A percentile compares a stretch with the other conserved stretches of the same genome.
phyloP scores from a whole-genome alignment of 129 eudicot genomes.

The Lactuca sativa region DNA sequence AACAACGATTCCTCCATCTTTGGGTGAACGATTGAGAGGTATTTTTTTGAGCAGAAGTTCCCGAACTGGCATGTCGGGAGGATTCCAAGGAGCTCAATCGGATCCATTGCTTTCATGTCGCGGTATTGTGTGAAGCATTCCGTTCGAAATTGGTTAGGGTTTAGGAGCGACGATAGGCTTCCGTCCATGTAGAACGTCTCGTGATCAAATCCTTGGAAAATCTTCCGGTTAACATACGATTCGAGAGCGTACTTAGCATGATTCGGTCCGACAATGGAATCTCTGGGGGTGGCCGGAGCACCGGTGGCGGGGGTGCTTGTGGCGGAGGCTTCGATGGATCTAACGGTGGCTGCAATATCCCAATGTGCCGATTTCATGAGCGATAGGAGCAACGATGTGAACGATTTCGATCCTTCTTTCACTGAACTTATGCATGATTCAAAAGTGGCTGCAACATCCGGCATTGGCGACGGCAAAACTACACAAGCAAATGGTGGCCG shows the following conservation, averaged over 20 bases:
- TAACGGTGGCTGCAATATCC: conserved; percentile 95
- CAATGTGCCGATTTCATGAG: conserved; percentile 98
- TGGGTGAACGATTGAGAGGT: conserved; percentile 84
- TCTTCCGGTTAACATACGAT: conserved; percentile 77
- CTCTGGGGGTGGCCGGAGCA: conserved; percentile 31
- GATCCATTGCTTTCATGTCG: conserved; percentile 99
- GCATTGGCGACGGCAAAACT: conserved; percentile 67
- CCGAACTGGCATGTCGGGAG: conserved; percentile 86
- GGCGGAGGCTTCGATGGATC: conserved; percentile 77
- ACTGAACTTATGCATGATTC: conserved; percentile 76
- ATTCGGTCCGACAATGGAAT: conserved; percentile 59
- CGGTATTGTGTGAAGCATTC: conserved; percentile 89
- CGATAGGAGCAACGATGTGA: conserved; percentile 84
- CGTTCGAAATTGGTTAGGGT: conserved; percentile 80
- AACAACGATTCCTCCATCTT: conserved; percentile 98
- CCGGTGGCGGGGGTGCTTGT: conserved; percentile 19
- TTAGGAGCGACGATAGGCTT: conserved; percentile 78
- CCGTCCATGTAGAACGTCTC: conserved; percentile 99
- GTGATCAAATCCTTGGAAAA: conserved; percentile 96
- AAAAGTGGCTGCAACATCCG: conserved; percentile 46
- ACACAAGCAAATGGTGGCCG: conserved; percentile 25
- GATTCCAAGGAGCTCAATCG: conserved; percentile 85
- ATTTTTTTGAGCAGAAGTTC: conserved; percentile 79
- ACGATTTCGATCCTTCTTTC: conserved; percentile 86
- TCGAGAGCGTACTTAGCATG: conserved; percentile 94